Evolutionary conservation across 768 basidiomycete species (phyloP), one percentile per base, ranked within the genome.

Genomic region (Kwoniella pini): DNA sequence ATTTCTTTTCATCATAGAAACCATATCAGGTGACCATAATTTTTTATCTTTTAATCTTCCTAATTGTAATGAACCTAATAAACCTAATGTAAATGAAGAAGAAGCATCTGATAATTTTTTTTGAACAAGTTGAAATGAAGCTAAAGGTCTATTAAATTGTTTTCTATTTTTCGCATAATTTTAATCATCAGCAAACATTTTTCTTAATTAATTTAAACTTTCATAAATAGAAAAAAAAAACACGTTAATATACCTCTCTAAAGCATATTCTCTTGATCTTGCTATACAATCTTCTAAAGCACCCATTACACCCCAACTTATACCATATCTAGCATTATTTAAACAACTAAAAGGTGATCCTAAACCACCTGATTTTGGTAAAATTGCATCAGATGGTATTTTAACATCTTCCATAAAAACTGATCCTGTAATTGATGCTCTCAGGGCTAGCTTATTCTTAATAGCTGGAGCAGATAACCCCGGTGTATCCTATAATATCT

Each of bases 71-170:
- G 74, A 76, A 9, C 75, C 77, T 1, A 79, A 62, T 9, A 79
- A 80, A 5, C 93, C 91, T 12, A 94, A 81, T 1, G 88, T 85
- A 9, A 86, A 84, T 71, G 96, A 91, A 1, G 87, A 90, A 65
- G 92, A 88, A 12, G 95, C 93, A 66, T 97, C 93, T 2, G 88
- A 92, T 15, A 98, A 83, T 79, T 98, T 98, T 85, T 95, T 95
- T 78, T 97, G 94, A 17, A 97, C 83, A n/a, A 98, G 86, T 79
- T 98, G 95, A 85, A 95, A 98, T 4, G 89, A 88, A 1, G 91
- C 94, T 2, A 97, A 82, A 0, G 93, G 92, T 36, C 88, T 86
- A 22, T 85, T 82, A 81, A 98, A 98, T 79, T 98, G 95, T 46
- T 87, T 84, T 15, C 80, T 80, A 54, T n/a, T n/a, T n/a, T n/a